Evolutionary conservation across 228 moss, liverwort and hornwort genomes (phyloP).

Genomic region (Sphagnum fallax): DNA sequence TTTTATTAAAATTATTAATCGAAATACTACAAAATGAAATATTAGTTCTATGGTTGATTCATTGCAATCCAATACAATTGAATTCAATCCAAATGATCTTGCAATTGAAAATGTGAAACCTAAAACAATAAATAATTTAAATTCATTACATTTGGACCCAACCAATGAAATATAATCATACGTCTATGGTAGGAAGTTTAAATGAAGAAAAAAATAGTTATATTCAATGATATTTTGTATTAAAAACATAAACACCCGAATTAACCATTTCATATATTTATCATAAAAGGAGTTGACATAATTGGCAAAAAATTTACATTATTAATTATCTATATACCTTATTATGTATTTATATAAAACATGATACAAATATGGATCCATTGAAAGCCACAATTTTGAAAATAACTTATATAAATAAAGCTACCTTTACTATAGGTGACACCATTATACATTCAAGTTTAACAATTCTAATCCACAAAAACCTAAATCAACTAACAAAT

Average conservation of each 20-base stretch:
- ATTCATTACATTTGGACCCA: not conserved
- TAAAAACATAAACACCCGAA: not conserved
- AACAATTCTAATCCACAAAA: not conserved
- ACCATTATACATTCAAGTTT: not conserved
- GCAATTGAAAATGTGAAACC: not conserved
- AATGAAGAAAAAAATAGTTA: not conserved
- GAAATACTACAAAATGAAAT: not conserved
- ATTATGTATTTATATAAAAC: not conserved
- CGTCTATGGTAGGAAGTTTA: not conserved
- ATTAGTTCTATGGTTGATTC: not conserved
- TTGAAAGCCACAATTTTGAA: slow-evolving; percentile 1
- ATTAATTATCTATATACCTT: not conserved
- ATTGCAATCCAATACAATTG: not conserved
- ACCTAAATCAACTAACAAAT: not conserved
- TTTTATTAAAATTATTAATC: too few relatives aligned
- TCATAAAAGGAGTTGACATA: not conserved
- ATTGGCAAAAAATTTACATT: not conserved
- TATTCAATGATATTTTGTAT: not conserved
- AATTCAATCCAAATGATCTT: not conserved
- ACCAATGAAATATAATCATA: not conserved
- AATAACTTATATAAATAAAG: not conserved
- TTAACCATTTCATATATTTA: not conserved
- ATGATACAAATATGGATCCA: not conserved
- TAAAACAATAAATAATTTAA: not conserved
- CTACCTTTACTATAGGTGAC: not conserved